phyloP scores from a whole-genome alignment of 495 filamentous ascomycete genomes.

The Oleoguttula mirabilis region DNA sequence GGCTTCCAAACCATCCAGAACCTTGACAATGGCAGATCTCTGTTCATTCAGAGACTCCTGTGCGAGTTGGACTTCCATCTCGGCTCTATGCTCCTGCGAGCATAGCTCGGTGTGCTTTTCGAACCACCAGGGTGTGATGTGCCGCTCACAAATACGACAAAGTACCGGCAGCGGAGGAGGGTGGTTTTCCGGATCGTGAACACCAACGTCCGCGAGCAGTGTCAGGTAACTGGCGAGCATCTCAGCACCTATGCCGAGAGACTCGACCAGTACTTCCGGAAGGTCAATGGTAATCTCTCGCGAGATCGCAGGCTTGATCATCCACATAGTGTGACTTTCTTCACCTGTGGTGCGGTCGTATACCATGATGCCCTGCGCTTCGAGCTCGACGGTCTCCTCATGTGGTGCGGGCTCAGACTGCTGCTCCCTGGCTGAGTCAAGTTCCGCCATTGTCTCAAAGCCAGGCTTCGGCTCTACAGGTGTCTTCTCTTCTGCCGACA shows the following conservation, averaged over 20 bases:
- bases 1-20: constrained; percentile 82
- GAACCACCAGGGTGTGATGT: constrained; percentile 99
- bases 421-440: background rate
- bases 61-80: constrained; percentile 92
- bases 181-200: constrained; percentile 66
- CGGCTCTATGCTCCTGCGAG: constrained; percentile 86
- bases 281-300: constrained; percentile 92
- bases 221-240: constrained; percentile 90
- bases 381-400: constrained; percentile 54
- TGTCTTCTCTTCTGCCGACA: constrained; percentile 14
- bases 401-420: background rate
- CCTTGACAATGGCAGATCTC: constrained; percentile 87
- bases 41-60: constrained; percentile 92
- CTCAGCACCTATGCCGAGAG: constrained; percentile 85
- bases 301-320: constrained; percentile 84
- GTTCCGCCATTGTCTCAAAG: background rate
- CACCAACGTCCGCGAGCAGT: constrained; percentile 70
- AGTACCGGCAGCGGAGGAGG: constrained; percentile 82
- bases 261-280: constrained; percentile 80
- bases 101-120: constrained; percentile 97
- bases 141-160: constrained; percentile 93
- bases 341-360: constrained; percentile 80
- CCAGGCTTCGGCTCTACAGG: constrained; percentile 9
- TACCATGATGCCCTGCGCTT: constrained; percentile 96
- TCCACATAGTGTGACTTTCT: constrained; percentile 98